These are phyloP conservation scores for Colletotrichum brevisporum DNA, from an alignment of 2,329 filamentous ascomycete genomes.

Conservation along the genomic window DNA sequence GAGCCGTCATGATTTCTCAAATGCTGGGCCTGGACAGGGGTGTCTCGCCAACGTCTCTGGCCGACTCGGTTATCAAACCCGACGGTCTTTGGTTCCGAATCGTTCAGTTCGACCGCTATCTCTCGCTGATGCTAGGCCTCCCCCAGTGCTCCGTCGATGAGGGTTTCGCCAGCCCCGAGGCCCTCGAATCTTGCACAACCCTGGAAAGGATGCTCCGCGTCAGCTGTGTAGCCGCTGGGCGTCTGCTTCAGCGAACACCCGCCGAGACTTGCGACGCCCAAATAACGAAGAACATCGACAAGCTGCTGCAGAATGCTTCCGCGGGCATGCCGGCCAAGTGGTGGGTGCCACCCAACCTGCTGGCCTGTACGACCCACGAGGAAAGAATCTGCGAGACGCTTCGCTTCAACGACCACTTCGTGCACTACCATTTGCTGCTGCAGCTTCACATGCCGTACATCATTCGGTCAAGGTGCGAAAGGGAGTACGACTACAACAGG, in stretches of 20 bases:
- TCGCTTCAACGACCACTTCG: constrained; percentile 52
- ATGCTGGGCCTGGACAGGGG: constrained; percentile 53
- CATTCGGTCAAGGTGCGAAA: constrained; percentile 41
- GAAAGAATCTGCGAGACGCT: constrained; percentile 37
- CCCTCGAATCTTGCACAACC: constrained; percentile 44
- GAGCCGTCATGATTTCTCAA: constrained; percentile 61
- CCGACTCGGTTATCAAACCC: constrained; percentile 24
- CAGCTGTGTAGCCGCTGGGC: constrained; percentile 47
- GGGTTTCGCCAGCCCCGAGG: neutral
- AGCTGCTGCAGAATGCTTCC: constrained; percentile 49
- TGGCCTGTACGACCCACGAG: constrained; percentile 11
- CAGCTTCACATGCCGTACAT: constrained; percentile 58
- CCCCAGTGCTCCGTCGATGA: constrained; percentile 48
- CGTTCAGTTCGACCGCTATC: constrained; percentile 52
- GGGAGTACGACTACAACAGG: constrained; percentile 34
- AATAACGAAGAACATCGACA: constrained; percentile 50
- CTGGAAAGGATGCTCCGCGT: constrained; percentile 49
- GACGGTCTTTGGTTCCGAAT: constrained; percentile 54
- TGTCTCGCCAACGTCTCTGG: neutral
- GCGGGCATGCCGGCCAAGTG: constrained; percentile 51
- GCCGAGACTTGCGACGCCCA: constrained; percentile 42
- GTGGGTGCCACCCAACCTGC: constrained; percentile 51
- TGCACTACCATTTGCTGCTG: constrained; percentile 55
- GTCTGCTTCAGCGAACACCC: constrained; percentile 56
- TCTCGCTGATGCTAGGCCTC: constrained; percentile 57